Evolutionary conservation across 768 basidiomycete genomes (phyloP), one percentile per base, ranked within the genome.

Genomic region (Rhizopogon rudus): DNA sequence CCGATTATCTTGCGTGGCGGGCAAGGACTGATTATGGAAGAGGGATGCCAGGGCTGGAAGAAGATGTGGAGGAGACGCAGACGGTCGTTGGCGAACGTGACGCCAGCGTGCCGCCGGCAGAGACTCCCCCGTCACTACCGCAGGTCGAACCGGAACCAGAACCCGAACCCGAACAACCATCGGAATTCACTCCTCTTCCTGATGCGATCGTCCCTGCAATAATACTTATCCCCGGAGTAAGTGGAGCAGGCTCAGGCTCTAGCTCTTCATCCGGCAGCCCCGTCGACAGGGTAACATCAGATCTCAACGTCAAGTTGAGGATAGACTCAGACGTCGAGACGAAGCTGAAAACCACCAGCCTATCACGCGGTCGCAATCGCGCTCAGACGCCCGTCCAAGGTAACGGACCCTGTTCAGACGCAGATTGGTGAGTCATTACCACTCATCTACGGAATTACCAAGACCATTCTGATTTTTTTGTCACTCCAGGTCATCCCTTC

Each of bases 381-480:
- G 72, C 73, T 9, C 71, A 77, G 60, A 83, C 83, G 16, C 81
- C 84, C 9, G 69, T 84, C 16, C 79, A 82, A 53, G 77, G 77
- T 20, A 77, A 81, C 61, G 75, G 73, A 2, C 66, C 31, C 16
- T 44, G 33, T 22, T 55, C 56, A 5, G 70, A 78, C 25, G 64
- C 70, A 13, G 74, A 81, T 61, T 77, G 79, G 84, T 84, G 57
- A 58, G 79, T 61, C 50, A 2, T 10, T 48, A 13, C 14, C 13
- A 1, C 2, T 33, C 6, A n/a, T n/a, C 13, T 33, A 22, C 29
- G 14, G 6, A 48, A 2, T 20, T 13, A 16, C 37, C 7, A n/a
- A 25, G 29, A 29, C 13, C 8, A 35, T 46, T 43, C 31, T 29
- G 31, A 44, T 35, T 22, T 50, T 43, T 43, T 39, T 7, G 40